Conservation (phyloP, 768 basidiomycete genomes). For the Pulveroboletus sp. region DNA sequence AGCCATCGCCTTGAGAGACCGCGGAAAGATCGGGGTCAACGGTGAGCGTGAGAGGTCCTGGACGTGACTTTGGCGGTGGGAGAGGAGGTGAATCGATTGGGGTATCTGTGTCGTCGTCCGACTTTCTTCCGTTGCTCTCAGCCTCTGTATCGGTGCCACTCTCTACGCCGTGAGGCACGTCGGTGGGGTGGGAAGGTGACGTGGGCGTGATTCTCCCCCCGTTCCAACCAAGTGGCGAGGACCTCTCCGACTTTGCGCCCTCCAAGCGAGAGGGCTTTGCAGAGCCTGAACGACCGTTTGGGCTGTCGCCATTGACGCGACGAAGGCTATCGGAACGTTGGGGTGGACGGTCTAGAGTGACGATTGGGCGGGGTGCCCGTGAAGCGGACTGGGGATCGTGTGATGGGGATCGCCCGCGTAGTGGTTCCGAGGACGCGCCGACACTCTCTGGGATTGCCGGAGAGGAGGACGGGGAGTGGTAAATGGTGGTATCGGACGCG, state of each 20-base stretch:
- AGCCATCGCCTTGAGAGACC: slow-evolving; percentile 35
- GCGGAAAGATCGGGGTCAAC: slow-evolving; percentile 14
- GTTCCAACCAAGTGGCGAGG: slow-evolving; percentile 21
- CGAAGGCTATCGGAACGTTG: slow-evolving; percentile 32
- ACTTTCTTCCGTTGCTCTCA: slow-evolving; percentile 42
- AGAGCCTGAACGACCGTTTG: slow-evolving; percentile 8
- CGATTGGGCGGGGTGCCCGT: slow-evolving; percentile 25
- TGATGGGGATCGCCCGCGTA: slow-evolving; percentile 39
- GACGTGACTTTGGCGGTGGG: slow-evolving; percentile 43
- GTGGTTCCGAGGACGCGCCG: slow-evolving; percentile 38
- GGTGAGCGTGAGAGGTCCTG: slow-evolving; percentile 29
- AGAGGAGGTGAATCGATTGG: slow-evolving; percentile 35
- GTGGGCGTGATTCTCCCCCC: slow-evolving; percentile 34
- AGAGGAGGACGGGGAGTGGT: slow-evolving; percentile 40
- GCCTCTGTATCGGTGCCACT: slow-evolving; percentile 72
- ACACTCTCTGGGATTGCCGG: slow-evolving; percentile 31
- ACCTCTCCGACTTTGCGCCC: slow-evolving; percentile 13
- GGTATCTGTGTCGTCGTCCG: slow-evolving; percentile 23
- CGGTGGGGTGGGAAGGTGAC: slow-evolving; percentile 61
- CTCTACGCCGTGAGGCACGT: slow-evolving; percentile 72
- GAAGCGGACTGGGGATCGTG: slow-evolving; percentile 22
- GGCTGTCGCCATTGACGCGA: slow-evolving; percentile 11
- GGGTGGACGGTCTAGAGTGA: slow-evolving; percentile 35
- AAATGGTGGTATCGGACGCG: slow-evolving; percentile 26
- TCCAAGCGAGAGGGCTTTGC: slow-evolving; percentile 16